Evolutionary conservation across 495 filamentous ascomycete genomes (phyloP).

Genomic region (Tuber brumale): DNA sequence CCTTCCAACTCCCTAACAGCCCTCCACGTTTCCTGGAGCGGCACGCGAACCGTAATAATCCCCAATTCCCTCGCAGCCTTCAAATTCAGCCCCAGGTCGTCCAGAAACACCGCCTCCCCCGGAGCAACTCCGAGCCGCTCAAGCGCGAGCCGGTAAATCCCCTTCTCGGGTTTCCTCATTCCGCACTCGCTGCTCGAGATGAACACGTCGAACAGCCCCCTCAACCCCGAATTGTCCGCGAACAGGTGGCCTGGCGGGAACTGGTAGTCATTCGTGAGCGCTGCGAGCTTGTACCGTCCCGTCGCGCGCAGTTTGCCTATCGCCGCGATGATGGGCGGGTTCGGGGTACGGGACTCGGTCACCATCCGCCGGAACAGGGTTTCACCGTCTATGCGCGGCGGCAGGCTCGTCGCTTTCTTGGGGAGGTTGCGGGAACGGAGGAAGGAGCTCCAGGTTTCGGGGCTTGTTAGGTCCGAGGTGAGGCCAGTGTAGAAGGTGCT

Average conservation of each 20-base stretch:
- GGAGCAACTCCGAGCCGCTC: slow-evolving; percentile 48
- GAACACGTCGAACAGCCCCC: slow-evolving; percentile 69
- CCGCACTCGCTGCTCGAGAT: slow-evolving; percentile 79
- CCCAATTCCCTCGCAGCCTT: slow-evolving; percentile 69
- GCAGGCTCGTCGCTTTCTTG: not conserved
- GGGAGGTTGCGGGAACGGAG: slow-evolving; percentile 41
- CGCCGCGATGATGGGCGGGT: slow-evolving; percentile 82
- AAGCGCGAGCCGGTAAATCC: slow-evolving; percentile 71
- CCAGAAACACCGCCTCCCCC: slow-evolving; percentile 75
- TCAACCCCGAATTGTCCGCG: slow-evolving; percentile 47
- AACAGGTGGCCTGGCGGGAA: slow-evolving; percentile 65
- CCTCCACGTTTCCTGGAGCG: slow-evolving; percentile 66
- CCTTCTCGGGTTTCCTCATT: slow-evolving; percentile 75
- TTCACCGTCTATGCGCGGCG: slow-evolving; percentile 70
- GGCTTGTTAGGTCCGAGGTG: slow-evolving; percentile 61
- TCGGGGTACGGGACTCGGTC: slow-evolving; percentile 59
- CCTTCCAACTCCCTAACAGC: slow-evolving; percentile 65
- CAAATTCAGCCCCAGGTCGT: slow-evolving; percentile 93
- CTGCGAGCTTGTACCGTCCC: slow-evolving; percentile 65
- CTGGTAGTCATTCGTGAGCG: slow-evolving; percentile 80
- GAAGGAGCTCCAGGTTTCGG: slow-evolving; percentile 60
- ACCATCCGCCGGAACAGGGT: slow-evolving; percentile 92
- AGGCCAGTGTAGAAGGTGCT: slow-evolving; percentile 69
- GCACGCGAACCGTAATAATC: slow-evolving; percentile 76
- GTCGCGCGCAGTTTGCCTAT: slow-evolving; percentile 60